A percentile compares a stretch with the other conserved stretches of the same genome.
These are phyloP conservation scores for Diutina neorugosa DNA, from an alignment of 1,139 yeast genomes.

Conservation along the genomic window DNA sequence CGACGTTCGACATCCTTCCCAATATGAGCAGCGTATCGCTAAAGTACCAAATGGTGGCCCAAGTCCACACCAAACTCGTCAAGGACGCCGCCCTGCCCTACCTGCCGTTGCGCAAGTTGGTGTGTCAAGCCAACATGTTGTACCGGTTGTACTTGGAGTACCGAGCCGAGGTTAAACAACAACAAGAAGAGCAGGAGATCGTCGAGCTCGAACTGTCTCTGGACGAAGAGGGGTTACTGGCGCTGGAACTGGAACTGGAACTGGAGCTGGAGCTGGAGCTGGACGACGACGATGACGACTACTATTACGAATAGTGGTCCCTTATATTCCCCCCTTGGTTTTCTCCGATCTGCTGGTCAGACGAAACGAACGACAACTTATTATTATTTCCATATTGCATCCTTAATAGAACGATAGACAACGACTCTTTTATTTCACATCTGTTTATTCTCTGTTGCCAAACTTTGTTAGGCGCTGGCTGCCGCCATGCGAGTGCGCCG, in stretches of 20 bases:
- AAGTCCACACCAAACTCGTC: conserved; percentile 57
- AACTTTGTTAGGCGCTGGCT: background rate
- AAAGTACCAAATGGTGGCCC: conserved; percentile 54
- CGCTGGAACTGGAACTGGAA: background rate
- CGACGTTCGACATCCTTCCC: background rate
- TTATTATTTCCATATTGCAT: background rate
- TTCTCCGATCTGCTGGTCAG: background rate
- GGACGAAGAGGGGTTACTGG: background rate
- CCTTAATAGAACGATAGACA: background rate
- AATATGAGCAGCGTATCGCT: background rate
- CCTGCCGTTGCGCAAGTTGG: conserved; percentile 48
- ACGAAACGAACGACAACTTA: background rate
- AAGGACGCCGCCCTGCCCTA: conserved; percentile 53
- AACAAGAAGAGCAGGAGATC: background rate
- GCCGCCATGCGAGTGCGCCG: background rate
- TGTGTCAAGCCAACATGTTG: conserved; percentile 65
- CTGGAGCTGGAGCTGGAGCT: background rate
- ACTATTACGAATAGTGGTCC: background rate
- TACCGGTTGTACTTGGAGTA: conserved; percentile 31
- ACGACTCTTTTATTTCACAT: background rate
- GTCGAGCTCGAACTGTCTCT: background rate
- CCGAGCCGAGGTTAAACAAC: background rate
- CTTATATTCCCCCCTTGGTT: background rate
- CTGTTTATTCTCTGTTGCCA: too few species aligned
- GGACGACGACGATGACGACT: background rate